phyloP scores from a whole-genome alignment of 192 early-diverging fungal species.

The Entomortierella chlamydospora region DNA sequence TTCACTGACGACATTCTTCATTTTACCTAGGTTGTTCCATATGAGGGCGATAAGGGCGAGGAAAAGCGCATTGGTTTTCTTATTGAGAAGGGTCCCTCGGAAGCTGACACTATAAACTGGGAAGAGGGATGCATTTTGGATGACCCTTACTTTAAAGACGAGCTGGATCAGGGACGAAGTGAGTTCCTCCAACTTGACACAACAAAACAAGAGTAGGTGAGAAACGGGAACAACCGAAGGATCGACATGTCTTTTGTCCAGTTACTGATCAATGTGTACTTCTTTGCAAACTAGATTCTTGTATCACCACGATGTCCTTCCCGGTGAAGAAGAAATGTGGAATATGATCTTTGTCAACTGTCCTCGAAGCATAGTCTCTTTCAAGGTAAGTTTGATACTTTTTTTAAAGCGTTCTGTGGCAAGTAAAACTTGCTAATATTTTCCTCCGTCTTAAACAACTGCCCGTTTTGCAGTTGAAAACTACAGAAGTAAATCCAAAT shows the following conservation, averaged over 20 bases:
- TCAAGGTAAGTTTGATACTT: constrained; percentile 56
- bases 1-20: neutral
- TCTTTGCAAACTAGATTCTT: constrained; percentile 28
- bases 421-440: no score
- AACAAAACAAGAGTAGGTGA: constrained; percentile 11
- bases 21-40: constrained; percentile 22
- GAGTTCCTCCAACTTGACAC: constrained; percentile 28
- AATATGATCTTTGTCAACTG: constrained; percentile 61
- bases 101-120: constrained; percentile 34
- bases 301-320: constrained; percentile 32
- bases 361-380: constrained; percentile 47
- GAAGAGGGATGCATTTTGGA: constrained; percentile 57
- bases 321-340: constrained; percentile 60
- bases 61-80: constrained; percentile 39
- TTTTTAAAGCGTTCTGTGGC: no score
- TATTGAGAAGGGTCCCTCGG: constrained; percentile 23
- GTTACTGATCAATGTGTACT: neutral
- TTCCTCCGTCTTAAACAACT: no score
- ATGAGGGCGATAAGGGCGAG: constrained; percentile 14
- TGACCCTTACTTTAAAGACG: constrained; percentile 52
- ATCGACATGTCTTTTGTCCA: no score
- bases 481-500: constrained; percentile 61
- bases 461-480: constrained; percentile 49
- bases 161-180: constrained; percentile 48
- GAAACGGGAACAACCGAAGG: no score